Conservation (phyloP, 208 protist genomes). For the Trypanosoma rangeli region DNA sequence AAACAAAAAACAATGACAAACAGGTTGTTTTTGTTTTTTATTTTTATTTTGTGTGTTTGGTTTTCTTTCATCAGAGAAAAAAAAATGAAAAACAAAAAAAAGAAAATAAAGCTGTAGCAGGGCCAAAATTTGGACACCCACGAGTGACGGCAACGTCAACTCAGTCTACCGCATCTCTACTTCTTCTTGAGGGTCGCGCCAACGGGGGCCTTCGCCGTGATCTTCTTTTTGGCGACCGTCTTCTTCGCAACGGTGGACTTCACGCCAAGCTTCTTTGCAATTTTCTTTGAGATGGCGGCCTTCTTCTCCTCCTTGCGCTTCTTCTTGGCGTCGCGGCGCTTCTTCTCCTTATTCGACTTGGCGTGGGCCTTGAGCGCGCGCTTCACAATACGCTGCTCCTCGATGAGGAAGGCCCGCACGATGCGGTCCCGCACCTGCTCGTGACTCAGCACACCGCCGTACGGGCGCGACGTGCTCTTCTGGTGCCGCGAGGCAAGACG, state of each 20-base stretch:
- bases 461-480: conserved; percentile 97
- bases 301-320: conserved; percentile 67
- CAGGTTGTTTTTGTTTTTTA: neutral
- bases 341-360: conserved; percentile 65
- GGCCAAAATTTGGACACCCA: conserved; percentile 6
- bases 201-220: conserved; percentile 44
- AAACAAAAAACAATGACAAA: neutral
- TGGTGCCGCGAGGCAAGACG: conserved; percentile 82
- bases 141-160: neutral
- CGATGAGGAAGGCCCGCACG: conserved; percentile 98
- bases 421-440: conserved; percentile 96
- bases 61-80: no score
- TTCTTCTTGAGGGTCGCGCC: conserved; percentile 81
- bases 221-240: conserved; percentile 43
- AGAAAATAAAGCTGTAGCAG: conserved; percentile 11
- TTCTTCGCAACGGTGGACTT: conserved; percentile 47
- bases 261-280: conserved; percentile 24
- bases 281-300: conserved; percentile 52
- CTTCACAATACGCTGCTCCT: conserved; percentile 99
- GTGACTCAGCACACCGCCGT: conserved; percentile 96
- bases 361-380: conserved; percentile 70
- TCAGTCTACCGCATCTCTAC: conserved; percentile 9
- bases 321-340: conserved; percentile 72
- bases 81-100: neutral
- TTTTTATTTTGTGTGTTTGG: no score